Conservation (phyloP, 148 eudicot genomes). For the Simmondsia chinensis region DNA sequence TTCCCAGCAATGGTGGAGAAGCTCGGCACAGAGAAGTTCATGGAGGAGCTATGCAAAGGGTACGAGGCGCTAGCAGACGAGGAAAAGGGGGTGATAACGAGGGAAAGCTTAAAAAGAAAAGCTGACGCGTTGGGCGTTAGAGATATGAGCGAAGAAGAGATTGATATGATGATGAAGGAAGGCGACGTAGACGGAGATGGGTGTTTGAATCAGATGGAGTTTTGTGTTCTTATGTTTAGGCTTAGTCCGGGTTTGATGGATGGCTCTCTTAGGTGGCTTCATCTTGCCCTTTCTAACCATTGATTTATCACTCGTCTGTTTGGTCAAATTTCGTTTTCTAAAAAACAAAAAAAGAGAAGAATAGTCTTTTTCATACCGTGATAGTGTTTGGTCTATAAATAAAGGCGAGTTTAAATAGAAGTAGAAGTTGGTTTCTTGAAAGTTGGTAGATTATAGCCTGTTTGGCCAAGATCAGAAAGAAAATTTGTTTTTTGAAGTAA, state of each 20-base stretch:
- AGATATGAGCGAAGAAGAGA: conserved; percentile 34
- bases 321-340: too few species aligned
- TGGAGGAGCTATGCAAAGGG: conserved; percentile 55
- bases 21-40: conserved; percentile 46
- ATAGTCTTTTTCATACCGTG: too few species aligned
- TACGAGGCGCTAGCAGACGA: conserved; percentile 38
- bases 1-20: conserved; percentile 48
- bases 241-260: conserved; percentile 53
- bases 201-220: conserved; percentile 51
- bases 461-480: too few species aligned
- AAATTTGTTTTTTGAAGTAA: too few species aligned
- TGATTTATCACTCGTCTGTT: background rate
- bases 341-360: too few species aligned
- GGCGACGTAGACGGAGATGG: conserved; percentile 68
- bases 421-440: too few species aligned
- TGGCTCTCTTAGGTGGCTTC: conserved; percentile 27
- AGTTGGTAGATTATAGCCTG: too few species aligned
- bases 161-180: conserved; percentile 37
- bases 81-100: conserved; percentile 41
- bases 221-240: conserved; percentile 68
- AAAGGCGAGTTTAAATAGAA: too few species aligned
- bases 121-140: conserved; percentile 29
- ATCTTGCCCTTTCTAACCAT: conserved; percentile 9
- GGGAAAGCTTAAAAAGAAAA: conserved; percentile 51
- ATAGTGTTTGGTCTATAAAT: too few species aligned